Percentiles rank a stretch among this genome's conserved stretches.
Conservation (phyloP, 345 rosid genomes). For the Boechera retrofracta region DNA sequence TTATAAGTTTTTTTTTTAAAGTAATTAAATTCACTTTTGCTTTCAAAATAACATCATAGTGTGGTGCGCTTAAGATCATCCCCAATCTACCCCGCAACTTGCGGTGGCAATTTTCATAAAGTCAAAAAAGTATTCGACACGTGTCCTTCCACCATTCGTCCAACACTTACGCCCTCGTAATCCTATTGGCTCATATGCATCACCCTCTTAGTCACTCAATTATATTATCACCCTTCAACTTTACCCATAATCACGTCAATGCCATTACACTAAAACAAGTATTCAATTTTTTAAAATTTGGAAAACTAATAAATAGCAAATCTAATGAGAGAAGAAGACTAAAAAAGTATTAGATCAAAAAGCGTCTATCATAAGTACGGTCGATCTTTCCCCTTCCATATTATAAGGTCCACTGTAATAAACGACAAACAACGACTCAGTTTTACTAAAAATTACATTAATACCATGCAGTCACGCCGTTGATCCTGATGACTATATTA, state of each 20-base stretch:
- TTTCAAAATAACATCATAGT: slow-evolving; percentile 34
- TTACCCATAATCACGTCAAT: slow-evolving; percentile 27
- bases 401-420: neutral
- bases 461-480: slow-evolving; percentile 34
- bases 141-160: neutral
- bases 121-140: slow-evolving; percentile 28
- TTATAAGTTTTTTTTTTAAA: neutral
- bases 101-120: slow-evolving; percentile 31
- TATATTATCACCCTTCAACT: slow-evolving; percentile 36
- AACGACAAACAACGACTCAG: neutral
- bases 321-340: neutral
- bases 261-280: slow-evolving; percentile 33
- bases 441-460: neutral
- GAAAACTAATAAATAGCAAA: slow-evolving; percentile 16
- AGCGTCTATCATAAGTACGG: slow-evolving; percentile 46
- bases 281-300: neutral
- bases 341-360: slow-evolving; percentile 31
- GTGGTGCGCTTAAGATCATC: slow-evolving; percentile 38
- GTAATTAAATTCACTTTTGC: slow-evolving; percentile 26
- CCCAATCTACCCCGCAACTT: slow-evolving; percentile 46
- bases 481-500: slow-evolving; percentile 21
- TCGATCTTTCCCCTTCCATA: slow-evolving; percentile 38
- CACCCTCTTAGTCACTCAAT: slow-evolving; percentile 24
- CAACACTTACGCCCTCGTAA: slow-evolving; percentile 3
- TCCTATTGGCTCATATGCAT: slow-evolving; percentile 41